Evolutionary conservation across 306 rosid genomes (phyloP), one percentile per base, ranked within the genome.

Genomic region (Medicago arabica): DNA sequence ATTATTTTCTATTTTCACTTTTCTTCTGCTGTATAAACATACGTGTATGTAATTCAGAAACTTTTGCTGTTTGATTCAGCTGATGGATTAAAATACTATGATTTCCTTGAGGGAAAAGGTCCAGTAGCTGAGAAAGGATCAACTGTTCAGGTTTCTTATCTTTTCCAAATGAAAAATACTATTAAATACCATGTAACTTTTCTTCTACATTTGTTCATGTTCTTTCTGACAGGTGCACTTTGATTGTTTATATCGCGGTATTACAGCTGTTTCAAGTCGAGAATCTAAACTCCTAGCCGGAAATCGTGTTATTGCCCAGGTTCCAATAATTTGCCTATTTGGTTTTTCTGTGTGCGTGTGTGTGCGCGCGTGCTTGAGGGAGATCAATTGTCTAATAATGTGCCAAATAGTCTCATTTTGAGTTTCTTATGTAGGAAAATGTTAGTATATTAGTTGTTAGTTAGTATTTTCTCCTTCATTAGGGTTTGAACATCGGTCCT

Each of bases 211-310:
- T 47, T 57, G 6, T 78, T 54, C 49, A 50, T 34, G 51, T 66
- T 60, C 38, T 57, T 25, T 16, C 68, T 25, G 2, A 43, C 82
- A 93, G 97, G 98, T 92, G 9, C 98, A 95, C 85, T 95, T 95
- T 64, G 97, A 95, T 64, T 95, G 98, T 85, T 8, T 90, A 21
- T 95, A 92, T 69, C 90, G 97, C 7, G 91, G 93, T 15, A 86
- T 95, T 50, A 95, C 97, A 0, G 97, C 96, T 8, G 72, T 92
- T 36, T 92, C 97, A 25, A 95, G 97, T 72, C 82, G 97, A 83
- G 98, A 90, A 87, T 95, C 98, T 34, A 95, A 95, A 83, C 83
- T 95, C 25, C 85, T 95, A 6, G 98, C 98, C 5, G 97, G 97
- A 72, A 95, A 95, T 81, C 98, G 97, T 63, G 71, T 31, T 9